These are phyloP conservation scores for Ophiocordyceps australis DNA, from an alignment of 2,329 filamentous ascomycete genomes.

Conservation along the genomic window DNA sequence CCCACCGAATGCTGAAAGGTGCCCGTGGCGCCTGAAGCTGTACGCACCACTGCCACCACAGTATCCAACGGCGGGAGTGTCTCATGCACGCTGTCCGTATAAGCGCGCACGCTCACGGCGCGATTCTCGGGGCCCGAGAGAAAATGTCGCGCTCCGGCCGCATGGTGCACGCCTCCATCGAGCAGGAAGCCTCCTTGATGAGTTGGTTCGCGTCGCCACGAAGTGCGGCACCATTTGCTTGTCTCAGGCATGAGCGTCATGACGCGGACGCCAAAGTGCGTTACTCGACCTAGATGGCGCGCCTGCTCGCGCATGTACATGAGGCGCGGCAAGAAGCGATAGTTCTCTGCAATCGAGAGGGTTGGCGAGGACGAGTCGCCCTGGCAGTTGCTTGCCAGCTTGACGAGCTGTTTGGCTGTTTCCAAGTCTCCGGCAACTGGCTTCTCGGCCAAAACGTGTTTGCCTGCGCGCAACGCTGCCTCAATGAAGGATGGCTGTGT, in stretches of 20 bases:
- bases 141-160: conserved; percentile 43
- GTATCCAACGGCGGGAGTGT: conserved; percentile 50
- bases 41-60: conserved; percentile 37
- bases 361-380: conserved; percentile 7
- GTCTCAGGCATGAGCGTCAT: conserved; percentile 15
- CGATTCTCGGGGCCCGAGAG: conserved; percentile 25
- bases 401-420: conserved; percentile 20
- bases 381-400: too few relatives aligned
- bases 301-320: conserved; percentile 27
- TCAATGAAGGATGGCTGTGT: conserved; percentile 40
- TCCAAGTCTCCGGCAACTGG: conserved; percentile 43
- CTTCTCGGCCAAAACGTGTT: conserved; percentile 55
- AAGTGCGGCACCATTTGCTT: conserved; percentile 30
- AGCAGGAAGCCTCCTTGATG: conserved; percentile 64
- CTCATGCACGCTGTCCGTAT: conserved; percentile 31
- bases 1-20: conserved; percentile 40
- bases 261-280: conserved; percentile 27
- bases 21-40: conserved; percentile 34
- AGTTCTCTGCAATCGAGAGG: conserved; percentile 56
- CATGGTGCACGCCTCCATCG: conserved; percentile 58
- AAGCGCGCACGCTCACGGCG: conserved; percentile 29
- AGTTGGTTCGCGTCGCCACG: conserved; percentile 49
- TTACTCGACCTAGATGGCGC: conserved; percentile 10
- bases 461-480: conserved; percentile 41
- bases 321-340: conserved; percentile 42